Conservation (phyloP, 2,329 filamentous ascomycete genomes). For the Tympanopsis confertula region DNA sequence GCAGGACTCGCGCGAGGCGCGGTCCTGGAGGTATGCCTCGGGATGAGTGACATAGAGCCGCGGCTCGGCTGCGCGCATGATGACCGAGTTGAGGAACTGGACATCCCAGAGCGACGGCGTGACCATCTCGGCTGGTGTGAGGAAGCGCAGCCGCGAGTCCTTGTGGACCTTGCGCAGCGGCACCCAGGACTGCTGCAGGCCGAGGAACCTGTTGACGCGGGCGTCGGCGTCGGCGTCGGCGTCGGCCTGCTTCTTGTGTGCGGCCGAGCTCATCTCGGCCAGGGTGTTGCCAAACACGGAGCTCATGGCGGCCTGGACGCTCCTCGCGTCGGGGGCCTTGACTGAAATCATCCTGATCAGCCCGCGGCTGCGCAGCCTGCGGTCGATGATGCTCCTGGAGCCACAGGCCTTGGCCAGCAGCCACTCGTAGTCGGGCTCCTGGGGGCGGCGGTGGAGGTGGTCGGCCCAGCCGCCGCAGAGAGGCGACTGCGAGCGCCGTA, state of each 20-base stretch:
- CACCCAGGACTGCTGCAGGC: conserved; percentile 58
- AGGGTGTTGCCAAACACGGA: conserved; percentile 49
- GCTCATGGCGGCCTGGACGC: conserved; percentile 52
- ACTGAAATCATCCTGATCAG: conserved; percentile 55
- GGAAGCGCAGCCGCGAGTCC: conserved; percentile 59
- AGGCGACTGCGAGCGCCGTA: conserved; percentile 33
- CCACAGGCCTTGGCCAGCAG: conserved; percentile 59
- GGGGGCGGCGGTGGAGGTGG: conserved; percentile 6
- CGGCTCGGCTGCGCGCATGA: conserved; percentile 53
- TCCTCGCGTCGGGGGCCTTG: conserved; percentile 50
- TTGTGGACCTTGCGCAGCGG: conserved; percentile 67
- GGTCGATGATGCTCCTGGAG: conserved; percentile 49
- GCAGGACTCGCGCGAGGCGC: conserved; percentile 34
- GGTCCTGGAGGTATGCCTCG: conserved; percentile 61
- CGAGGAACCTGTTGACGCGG: conserved; percentile 36
- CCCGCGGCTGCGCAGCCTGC: conserved; percentile 64
- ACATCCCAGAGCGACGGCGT: conserved; percentile 63
- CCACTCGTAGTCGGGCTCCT: conserved; percentile 42
- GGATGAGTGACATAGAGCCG: conserved; percentile 67
- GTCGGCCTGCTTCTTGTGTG: conserved; percentile 3
- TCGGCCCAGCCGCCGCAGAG: conserved; percentile 30
- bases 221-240: conserved; percentile 18
- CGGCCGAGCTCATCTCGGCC: conserved; percentile 23
- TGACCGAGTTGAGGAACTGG: conserved; percentile 59
- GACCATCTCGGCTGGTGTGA: conserved; percentile 61